phyloP scores from a whole-genome alignment of 73 alveolate genomes.

The Tetrahymena borealis region DNA sequence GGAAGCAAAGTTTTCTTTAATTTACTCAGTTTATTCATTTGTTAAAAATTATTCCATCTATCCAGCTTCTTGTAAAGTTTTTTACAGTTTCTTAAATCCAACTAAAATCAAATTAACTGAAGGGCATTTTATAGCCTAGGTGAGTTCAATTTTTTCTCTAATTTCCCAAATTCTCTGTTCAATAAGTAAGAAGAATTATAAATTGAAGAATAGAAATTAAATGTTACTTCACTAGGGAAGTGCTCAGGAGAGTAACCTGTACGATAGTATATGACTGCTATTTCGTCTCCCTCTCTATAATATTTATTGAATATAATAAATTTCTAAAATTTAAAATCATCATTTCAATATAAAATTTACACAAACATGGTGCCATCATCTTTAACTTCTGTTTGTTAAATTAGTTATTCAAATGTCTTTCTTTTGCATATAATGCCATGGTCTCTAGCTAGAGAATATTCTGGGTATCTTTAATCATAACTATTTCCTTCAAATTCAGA shows the following conservation, averaged over 20 bases:
- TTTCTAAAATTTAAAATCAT: not conserved
- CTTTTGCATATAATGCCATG: slow-evolving; percentile 19
- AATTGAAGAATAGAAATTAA: not conserved
- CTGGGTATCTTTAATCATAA: slow-evolving; percentile 28
- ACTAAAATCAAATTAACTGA: slow-evolving; percentile 16
- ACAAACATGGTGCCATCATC: slow-evolving; percentile 19
- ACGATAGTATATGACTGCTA: slow-evolving; percentile 25
- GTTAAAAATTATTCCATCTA: slow-evolving; percentile 10
- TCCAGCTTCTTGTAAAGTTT: slow-evolving; percentile 17
- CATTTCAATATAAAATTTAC: too few relatives aligned
- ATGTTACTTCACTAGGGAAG: slow-evolving; percentile 21
- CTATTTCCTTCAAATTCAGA: slow-evolving; percentile 36
- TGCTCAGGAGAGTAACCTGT: slow-evolving; percentile 31
- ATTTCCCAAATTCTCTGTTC: slow-evolving; percentile 23
- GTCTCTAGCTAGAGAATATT: slow-evolving; percentile 16
- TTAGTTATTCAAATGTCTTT: slow-evolving; percentile 3
- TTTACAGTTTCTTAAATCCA: slow-evolving; percentile 17
- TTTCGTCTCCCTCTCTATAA: slow-evolving; percentile 9
- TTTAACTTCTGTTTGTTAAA: not conserved
- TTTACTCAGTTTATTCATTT: not conserved
- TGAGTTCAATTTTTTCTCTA: slow-evolving; percentile 30
- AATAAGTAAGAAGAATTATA: not conserved
- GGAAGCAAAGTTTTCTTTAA: slow-evolving; percentile 13
- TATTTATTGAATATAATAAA: not conserved
- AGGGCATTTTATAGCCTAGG: slow-evolving; percentile 28